Evolutionary conservation across 2,329 filamentous ascomycete species (phyloP), one percentile per base, ranked within the genome.

Genomic region (Xylariales sp.): DNA sequence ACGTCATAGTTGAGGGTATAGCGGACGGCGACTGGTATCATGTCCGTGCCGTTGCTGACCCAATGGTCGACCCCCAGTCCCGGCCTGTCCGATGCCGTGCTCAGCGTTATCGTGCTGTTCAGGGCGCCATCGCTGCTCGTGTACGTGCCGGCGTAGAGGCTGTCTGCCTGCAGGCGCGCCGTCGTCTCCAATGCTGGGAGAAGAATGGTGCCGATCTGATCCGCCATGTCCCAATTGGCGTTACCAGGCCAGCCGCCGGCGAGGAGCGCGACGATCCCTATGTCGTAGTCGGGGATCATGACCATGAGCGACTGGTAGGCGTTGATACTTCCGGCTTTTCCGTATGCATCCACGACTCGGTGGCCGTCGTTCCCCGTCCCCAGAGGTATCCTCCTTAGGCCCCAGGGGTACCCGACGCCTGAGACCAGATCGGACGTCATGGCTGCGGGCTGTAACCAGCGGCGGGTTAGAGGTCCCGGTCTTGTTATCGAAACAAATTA

Each of bases 351-450:
- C 5, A 60, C 47, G 9, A 58, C 48, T 2, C 55, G 53, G 44
- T 52, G 52, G 20, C 22, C 36, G 27, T n/a, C 31, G 14, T 46
- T 29, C 36, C 39, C 43, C 4, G 19, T 21, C 6, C 37, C 49
- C 2, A 59, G 38, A 10, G 48, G 50, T 46, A 65, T 59, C 28
- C 62, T 60, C 7, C 62, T 54, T 29, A 71, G 61, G 11, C 69
- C 69, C 69, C 69, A 73, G 1, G 70, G 70, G 20, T 62, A 61
- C 5, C 67, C 64, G 1, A 70, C 55, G 2, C 61, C 59, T 9
- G 63, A 59, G 28, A 52, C 45, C 1, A 65, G 48, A 22, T 66
- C 63, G 4, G 66, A 58, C 1, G 62, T 65, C 18, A 65, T 55
- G 3, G 58, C 50, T 0, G 51, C 47, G 0, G 70, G 69, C 38